phyloP scores from a whole-genome alignment of 2,329 filamentous ascomycete genomes.

The Fusarium fracticaudum region DNA sequence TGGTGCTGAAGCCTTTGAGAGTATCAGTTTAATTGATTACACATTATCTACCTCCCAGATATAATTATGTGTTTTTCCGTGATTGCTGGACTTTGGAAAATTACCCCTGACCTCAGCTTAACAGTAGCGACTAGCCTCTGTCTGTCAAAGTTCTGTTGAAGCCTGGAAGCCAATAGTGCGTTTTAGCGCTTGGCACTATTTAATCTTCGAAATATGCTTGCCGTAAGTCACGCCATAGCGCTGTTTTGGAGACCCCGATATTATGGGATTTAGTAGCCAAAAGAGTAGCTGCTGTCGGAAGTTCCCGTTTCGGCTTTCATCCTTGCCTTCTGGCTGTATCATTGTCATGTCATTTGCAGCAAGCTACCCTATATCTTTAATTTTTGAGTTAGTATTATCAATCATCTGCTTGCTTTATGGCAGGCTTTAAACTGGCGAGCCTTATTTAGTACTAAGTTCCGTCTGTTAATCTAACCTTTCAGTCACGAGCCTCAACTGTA shows the following conservation, averaged over 20 bases:
- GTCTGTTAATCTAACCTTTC: too few species aligned
- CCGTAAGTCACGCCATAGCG: background rate
- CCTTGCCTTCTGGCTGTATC: too few species aligned
- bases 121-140: background rate
- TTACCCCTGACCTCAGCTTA: background rate
- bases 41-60: background rate
- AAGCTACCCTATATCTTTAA: background rate
- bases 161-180: background rate
- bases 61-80: too few species aligned
- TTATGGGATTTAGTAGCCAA: background rate
- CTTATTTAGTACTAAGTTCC: rapidly evolving
- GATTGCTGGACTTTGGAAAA: background rate
- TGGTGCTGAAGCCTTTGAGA: rapidly evolving
- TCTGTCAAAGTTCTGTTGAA: background rate
- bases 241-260: background rate
- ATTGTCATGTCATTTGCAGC: background rate
- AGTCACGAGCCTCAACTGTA: too few species aligned
- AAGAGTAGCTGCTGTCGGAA: background rate
- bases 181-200: background rate
- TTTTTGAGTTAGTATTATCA: background rate
- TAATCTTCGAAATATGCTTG: background rate
- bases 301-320: background rate
- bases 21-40: background rate
- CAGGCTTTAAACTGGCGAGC: rapidly evolving
- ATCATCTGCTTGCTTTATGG: background rate